Conservation (phyloP, 495 filamentous ascomycete genomes). For the Hypoxylon subgilvum region DNA sequence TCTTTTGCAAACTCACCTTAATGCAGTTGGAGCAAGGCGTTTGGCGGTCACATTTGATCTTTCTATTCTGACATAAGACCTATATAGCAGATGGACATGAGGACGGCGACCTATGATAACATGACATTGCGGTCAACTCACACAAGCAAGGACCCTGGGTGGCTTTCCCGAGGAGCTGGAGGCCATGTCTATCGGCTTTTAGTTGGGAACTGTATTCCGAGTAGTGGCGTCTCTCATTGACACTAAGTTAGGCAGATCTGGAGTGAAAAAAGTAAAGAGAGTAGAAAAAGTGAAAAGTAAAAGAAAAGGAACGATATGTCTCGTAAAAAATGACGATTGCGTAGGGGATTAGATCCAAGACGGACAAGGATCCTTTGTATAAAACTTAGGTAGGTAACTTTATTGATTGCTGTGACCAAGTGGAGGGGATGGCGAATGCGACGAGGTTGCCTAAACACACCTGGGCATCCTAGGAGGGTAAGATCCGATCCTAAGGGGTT, state of each 20-base stretch:
- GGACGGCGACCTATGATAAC: slow-evolving; percentile 1
- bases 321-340: too few species aligned
- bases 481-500: too few species aligned
- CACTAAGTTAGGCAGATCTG: background rate
- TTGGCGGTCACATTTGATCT: slow-evolving; percentile 72
- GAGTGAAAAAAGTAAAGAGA: background rate
- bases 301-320: background rate
- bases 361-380: background rate
- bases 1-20: slow-evolving; percentile 27
- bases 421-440: slow-evolving; percentile 8
- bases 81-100: slow-evolving; percentile 41
- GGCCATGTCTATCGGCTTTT: slow-evolving; percentile 19
- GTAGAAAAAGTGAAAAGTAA: background rate
- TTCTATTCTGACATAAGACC: slow-evolving; percentile 66
- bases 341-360: too few species aligned
- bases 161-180: slow-evolving; percentile 35
- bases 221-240: slow-evolving; percentile 14
- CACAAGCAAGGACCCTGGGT: slow-evolving; percentile 36
- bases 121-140: slow-evolving; percentile 15
- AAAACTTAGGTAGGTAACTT: too few species aligned
- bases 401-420: too few species aligned
- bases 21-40: slow-evolving; percentile 71
- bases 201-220: slow-evolving; percentile 5
- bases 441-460: slow-evolving; percentile 17
- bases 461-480: background rate